Base-by-base conservation (phyloP, 164 flowering plant genomes). In the Piper longum region DNA sequence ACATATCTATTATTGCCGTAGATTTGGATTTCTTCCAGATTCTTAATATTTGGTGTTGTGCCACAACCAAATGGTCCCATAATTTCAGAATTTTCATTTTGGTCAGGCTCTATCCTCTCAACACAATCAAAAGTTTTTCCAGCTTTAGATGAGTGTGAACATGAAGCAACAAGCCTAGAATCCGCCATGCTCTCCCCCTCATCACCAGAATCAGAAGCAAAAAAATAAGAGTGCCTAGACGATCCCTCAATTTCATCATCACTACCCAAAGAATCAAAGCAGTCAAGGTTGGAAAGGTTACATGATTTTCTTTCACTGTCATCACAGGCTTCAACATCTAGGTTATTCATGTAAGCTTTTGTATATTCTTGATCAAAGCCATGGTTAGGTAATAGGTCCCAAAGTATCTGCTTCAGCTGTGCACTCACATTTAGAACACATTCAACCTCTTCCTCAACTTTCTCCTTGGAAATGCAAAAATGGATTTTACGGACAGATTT, bases 311-410 rank as follows among this genome's bases (percentile, higher is more conserved):
- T 17, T 67, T 54, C 77, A 68, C 59, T 76, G 66, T 73, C 70
- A 70, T 74, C 81, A 70, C 81, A 82, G 56, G 7, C 16, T 5
- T 56, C 59, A 54, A 41, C 56, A 70, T 75, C 81, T 17, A 73
- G 41, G 68, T 82, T 83, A 65, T 87, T 90, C 81, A 81, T 73
- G 67, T 84, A 89, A 42, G 88, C 95, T 73, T 81, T 73, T 39
- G 76, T 61, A 61, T 81, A 91, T 54, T 89, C 88, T 64, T 70
- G 61, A 67, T 85, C 87, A 60, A 80, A 69, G 9, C 72, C 73
- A 57, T 67, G 51, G 56, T 72, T 74, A 4, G 82, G 78, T 59
- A 77, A 66, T 44, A 60, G 64, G 60, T 85, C 85, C 82, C 77
- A 81, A 36, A 74, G 59, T 65, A 85, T 67, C 73, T 91, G 90